Percentiles rank a stretch among this genome's conserved stretches.
These are phyloP conservation scores for Ampelocalamus luodianensis DNA, from an alignment of 176 grass and related monocot species.

Conservation along the genomic window DNA sequence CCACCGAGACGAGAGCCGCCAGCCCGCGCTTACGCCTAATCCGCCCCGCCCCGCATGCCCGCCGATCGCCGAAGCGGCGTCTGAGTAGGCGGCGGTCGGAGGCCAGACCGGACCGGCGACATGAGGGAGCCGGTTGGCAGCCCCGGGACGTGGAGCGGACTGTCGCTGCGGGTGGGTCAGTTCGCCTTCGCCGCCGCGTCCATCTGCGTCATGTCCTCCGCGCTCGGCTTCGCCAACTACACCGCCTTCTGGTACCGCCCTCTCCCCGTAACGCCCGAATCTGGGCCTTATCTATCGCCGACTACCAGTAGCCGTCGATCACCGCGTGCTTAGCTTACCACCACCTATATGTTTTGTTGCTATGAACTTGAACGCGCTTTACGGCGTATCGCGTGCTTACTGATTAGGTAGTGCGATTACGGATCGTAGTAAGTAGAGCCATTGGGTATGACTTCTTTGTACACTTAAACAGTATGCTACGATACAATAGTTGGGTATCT, in stretches of 20 bases:
- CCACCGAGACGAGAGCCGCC: constrained; percentile 10
- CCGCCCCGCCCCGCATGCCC: neutral
- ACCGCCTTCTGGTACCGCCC: constrained; percentile 81
- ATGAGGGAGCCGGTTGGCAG: constrained; percentile 72
- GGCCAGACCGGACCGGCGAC: constrained; percentile 21
- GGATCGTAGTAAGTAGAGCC: neutral
- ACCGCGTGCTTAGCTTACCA: neutral
- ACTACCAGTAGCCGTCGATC: neutral
- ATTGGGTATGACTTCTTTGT: neutral
- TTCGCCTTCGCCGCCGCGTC: constrained; percentile 80
- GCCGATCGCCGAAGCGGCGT: constrained; percentile 15
- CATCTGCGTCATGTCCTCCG: constrained; percentile 78
- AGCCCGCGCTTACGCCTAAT: neutral
- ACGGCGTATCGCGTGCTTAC: neutral
- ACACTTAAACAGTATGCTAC: neutral
- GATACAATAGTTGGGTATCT: neutral
- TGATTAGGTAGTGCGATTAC: neutral
- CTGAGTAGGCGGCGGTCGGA: constrained; percentile 22
- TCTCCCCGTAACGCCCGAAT: neutral
- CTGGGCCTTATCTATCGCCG: neutral
- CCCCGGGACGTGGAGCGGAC: constrained; percentile 83
- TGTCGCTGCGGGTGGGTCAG: constrained; percentile 76
- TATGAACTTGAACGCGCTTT: neutral
- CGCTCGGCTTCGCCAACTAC: constrained; percentile 82
- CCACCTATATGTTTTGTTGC: neutral